Evolutionary conservation across 331 rosid species (phyloP), one percentile per base, ranked within the genome.

Genomic region (Quercus phellos): DNA sequence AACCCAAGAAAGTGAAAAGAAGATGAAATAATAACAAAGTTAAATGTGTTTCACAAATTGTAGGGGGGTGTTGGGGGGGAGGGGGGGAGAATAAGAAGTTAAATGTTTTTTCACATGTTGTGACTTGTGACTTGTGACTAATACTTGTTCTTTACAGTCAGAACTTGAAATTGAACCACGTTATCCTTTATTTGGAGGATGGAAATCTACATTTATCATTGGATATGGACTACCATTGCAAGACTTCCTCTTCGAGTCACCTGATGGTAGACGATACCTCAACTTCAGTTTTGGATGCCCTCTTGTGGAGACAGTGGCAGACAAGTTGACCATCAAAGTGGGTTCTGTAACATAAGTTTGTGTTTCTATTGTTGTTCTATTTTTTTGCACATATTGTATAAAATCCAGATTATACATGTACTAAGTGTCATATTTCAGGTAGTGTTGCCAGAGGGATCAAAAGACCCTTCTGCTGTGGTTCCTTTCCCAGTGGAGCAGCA

Each of bases 101-200:
- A 8, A 64, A 16, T 64, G 50, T 32, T 4, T 64, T 64, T 32
- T 32, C 24, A 17, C 22, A 30, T 6, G 8, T 64, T 32, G 46
- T 38, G 46, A 6, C 9, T 66, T 32, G 46, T 38, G 46, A 6
- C 9, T 66, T 35, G 51, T 14, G 29, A 60, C 55, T 60, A 34
- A 59, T 73, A 68, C 66, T 53, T 79, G 17, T 80, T 30, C 58
- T 61, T 83, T 81, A 81, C 97, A 95, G 99, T 93, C 99, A 66
- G 99, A 91, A 75, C 99, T 95, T 80, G 97, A 92, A 85, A 64
- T 95, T 89, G 98, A 95, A 81, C 99, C 99, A 59, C 85, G 98
- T 19, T 95, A 92, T 88, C 99, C 99, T 80, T 85, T 95, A 56
- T 95, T 95, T 87, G 99, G 99, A 75, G 99, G 99, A 64, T 95